Evolutionary conservation across 805 yeast genomes (phyloP).

Genomic region (Spathaspora gorwiae): DNA sequence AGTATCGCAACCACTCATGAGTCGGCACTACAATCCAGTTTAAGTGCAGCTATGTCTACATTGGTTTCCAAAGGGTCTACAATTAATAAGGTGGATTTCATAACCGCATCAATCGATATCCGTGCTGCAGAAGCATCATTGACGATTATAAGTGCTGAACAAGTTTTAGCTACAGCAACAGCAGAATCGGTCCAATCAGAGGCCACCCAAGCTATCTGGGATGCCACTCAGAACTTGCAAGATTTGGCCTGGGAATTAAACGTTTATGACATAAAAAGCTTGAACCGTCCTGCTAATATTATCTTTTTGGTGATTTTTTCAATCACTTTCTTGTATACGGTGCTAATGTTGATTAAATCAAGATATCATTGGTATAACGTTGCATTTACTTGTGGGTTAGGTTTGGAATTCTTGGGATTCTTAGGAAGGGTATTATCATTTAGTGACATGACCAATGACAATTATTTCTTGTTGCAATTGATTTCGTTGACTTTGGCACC

Average conservation of each 20-base stretch:
- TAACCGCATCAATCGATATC: slow-evolving; percentile 15
- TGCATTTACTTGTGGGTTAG: slow-evolving; percentile 28
- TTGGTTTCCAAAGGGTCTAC: slow-evolving; percentile 7
- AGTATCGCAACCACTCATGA: slow-evolving; percentile 20
- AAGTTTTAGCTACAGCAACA: slow-evolving; percentile 35
- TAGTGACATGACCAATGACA: slow-evolving; percentile 15
- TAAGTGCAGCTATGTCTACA: slow-evolving; percentile 12
- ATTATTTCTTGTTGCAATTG: slow-evolving; percentile 25
- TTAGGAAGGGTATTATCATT: slow-evolving; percentile 31
- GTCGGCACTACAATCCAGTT: slow-evolving; percentile 16
- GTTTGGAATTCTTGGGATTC: slow-evolving; percentile 30
- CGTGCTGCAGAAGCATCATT: slow-evolving; percentile 34
- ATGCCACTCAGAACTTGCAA: slow-evolving; percentile 25
- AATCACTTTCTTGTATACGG: slow-evolving; percentile 16
- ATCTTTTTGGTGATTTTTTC: slow-evolving; percentile 23
- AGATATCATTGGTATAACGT: slow-evolving; percentile 34
- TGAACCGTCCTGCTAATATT: slow-evolving; percentile 26
- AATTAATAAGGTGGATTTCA: slow-evolving; percentile 9
- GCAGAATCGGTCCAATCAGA: slow-evolving; percentile 16
- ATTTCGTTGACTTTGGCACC: slow-evolving; percentile 33
- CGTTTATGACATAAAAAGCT: slow-evolving; percentile 25
- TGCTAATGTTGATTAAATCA: slow-evolving; percentile 22
- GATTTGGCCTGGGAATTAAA: slow-evolving; percentile 21
- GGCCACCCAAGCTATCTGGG: slow-evolving; percentile 28
- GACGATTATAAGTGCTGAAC: slow-evolving; percentile 25